phyloP scores from a whole-genome alignment of 1,139 yeast genomes.

The Zygotorulaspora mrakii region DNA sequence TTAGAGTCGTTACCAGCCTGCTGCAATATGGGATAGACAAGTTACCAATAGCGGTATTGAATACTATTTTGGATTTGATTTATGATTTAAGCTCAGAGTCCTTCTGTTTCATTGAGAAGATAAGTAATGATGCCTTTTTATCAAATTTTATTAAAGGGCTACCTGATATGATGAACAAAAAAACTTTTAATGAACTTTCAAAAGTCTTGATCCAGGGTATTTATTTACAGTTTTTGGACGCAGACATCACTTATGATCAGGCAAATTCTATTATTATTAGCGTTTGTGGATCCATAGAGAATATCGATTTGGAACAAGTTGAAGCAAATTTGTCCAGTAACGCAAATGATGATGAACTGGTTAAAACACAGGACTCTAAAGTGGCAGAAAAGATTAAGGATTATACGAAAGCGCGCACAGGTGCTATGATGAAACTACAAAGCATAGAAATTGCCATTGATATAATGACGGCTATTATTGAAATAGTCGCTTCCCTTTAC shows the following conservation, averaged over 20 bases:
- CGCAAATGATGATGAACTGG: slow-evolving; percentile 36
- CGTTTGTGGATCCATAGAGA: slow-evolving; percentile 34
- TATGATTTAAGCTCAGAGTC: slow-evolving; percentile 69
- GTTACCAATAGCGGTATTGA: slow-evolving; percentile 46
- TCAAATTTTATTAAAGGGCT: slow-evolving; percentile 22
- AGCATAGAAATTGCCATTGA: slow-evolving; percentile 71
- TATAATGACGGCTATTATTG: slow-evolving; percentile 69
- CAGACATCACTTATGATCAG: slow-evolving; percentile 24
- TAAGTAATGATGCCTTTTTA: slow-evolving; percentile 31
- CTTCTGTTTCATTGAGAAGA: slow-evolving; percentile 48
- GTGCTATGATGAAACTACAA: slow-evolving; percentile 54
- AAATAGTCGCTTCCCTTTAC: slow-evolving; percentile 43
- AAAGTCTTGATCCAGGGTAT: slow-evolving; percentile 57
- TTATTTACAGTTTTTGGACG: slow-evolving; percentile 54
- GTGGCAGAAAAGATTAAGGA: slow-evolving; percentile 42
- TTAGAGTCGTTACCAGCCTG: slow-evolving; percentile 45
- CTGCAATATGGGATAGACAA: slow-evolving; percentile 36
- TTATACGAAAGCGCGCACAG: slow-evolving; percentile 41
- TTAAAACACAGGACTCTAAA: slow-evolving; percentile 41
- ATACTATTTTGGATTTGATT: slow-evolving; percentile 55
- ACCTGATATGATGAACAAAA: slow-evolving; percentile 31
- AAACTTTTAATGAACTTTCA: slow-evolving; percentile 43
- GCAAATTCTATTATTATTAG: slow-evolving; percentile 34
- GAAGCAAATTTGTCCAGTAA: slow-evolving; percentile 17
- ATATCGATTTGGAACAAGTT: slow-evolving; percentile 43